A percentile compares a stretch with the other conserved stretches of the same genome.
These are phyloP conservation scores for Podospora bellae-mahoneyi DNA, from an alignment of 495 filamentous ascomycete genomes.

Conservation along the genomic window DNA sequence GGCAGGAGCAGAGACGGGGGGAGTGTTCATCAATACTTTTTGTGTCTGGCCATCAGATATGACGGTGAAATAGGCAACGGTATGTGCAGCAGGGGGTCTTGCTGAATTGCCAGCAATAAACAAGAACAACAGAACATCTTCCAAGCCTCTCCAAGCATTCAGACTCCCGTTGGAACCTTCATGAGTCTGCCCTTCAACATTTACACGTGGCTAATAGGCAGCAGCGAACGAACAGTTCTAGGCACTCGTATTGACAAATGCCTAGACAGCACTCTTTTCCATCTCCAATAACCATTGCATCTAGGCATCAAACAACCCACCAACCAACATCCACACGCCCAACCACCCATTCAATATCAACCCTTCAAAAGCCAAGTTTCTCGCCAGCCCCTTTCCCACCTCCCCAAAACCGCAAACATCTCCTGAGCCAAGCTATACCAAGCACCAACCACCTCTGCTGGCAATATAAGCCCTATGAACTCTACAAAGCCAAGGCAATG, in stretches of 20 bases:
- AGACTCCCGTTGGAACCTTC: too few species aligned
- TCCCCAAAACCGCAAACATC: neutral
- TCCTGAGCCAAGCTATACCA: conserved; percentile 1
- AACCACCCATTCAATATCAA: neutral
- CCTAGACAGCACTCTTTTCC: neutral
- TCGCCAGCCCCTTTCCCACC: neutral
- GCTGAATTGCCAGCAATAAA: too few species aligned
- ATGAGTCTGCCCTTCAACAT: too few species aligned
- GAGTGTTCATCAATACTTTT: too few species aligned
- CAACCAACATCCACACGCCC: neutral
- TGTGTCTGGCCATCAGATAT: too few species aligned
- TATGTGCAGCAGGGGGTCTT: too few species aligned
- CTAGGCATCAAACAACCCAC: neutral
- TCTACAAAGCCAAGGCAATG: too few species aligned
- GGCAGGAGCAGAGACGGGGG: neutral
- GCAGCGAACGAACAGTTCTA: neutral
- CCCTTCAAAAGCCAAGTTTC: neutral
- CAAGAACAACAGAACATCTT: too few species aligned
- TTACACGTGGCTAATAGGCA: neutral
- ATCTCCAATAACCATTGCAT: too few species aligned
- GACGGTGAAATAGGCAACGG: too few species aligned
- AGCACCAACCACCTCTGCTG: neutral
- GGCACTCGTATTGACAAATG: neutral
- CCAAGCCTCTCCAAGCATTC: too few species aligned
- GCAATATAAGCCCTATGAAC: too few species aligned